phyloP scores from a whole-genome alignment of 1,284 basidiomycete genomes.

The Exobasidium cylindrosporum region DNA sequence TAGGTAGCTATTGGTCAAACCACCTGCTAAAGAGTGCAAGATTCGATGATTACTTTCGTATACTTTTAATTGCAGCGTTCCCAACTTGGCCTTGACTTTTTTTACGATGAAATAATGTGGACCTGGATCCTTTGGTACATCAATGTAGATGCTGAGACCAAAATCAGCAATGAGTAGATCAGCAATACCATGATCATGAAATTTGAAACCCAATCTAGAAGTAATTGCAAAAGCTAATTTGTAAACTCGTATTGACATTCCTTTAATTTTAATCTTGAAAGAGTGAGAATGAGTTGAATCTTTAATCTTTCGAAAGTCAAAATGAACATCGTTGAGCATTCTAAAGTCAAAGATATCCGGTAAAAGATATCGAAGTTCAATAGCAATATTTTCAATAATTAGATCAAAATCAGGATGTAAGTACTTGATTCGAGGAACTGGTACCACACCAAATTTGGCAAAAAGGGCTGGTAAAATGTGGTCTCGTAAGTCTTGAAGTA shows the following conservation, averaged over 20 bases:
- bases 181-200: constrained; percentile 22
- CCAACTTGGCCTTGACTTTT: constrained; percentile 24
- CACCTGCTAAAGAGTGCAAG: constrained; percentile 15
- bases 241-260: constrained; percentile 22
- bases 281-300: constrained; percentile 14
- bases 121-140: constrained; percentile 17
- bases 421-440: constrained; percentile 23
- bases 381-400: constrained; percentile 24
- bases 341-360: constrained; percentile 18
- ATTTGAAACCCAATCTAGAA: constrained; percentile 15
- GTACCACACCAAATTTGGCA: constrained; percentile 19
- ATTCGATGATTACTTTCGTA: constrained; percentile 21
- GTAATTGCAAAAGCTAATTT: constrained; percentile 20
- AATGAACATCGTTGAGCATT: constrained; percentile 22
- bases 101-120: constrained; percentile 20
- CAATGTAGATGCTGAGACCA: constrained; percentile 19
- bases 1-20: constrained; percentile 16
- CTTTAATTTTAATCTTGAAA: constrained; percentile 24
- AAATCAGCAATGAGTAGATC: constrained; percentile 21
- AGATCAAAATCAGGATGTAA: constrained; percentile 25
- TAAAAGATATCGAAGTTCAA: constrained; percentile 17
- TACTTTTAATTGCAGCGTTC: constrained; percentile 19
- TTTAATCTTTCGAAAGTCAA: constrained; percentile 20
- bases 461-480: constrained; percentile 16
- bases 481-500: constrained; percentile 13